A percentile compares a stretch with the other conserved stretches of the same genome.
Conservation (phyloP, 1,284 basidiomycete genomes). For the Cryptococcus wingfieldii region DNA sequence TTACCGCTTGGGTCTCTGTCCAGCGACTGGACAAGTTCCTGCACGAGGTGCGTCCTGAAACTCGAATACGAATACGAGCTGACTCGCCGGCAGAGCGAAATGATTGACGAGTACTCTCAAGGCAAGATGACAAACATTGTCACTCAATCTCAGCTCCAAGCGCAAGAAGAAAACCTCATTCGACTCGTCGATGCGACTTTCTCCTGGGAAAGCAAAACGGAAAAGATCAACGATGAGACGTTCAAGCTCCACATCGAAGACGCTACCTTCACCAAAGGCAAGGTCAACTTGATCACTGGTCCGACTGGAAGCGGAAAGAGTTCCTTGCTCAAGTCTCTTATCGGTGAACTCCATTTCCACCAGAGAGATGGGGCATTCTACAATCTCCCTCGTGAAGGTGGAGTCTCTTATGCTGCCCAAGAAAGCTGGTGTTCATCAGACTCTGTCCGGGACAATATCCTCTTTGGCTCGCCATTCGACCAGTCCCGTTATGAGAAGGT, state of each 20-base stretch:
- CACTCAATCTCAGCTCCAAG: slow-evolving; percentile 27
- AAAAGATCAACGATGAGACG: slow-evolving; percentile 7
- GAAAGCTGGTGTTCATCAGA: slow-evolving; percentile 62
- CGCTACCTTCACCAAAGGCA: slow-evolving; percentile 56
- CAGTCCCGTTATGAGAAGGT: slow-evolving; percentile 56
- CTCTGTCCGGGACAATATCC: slow-evolving; percentile 57
- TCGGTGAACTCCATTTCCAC: slow-evolving; percentile 52
- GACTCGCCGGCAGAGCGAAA: slow-evolving; percentile 50
- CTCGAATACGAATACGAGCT: background rate
- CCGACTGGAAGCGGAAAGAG: slow-evolving; percentile 52
- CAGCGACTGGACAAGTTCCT: slow-evolving; percentile 54
- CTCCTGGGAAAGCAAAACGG: slow-evolving; percentile 33
- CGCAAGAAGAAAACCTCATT: slow-evolving; percentile 34
- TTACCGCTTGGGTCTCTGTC: slow-evolving; percentile 53
- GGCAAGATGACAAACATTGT: slow-evolving; percentile 21
- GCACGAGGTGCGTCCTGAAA: slow-evolving; percentile 40
- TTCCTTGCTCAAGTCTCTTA: slow-evolving; percentile 39
- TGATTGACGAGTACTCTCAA: slow-evolving; percentile 54
- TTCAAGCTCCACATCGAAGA: slow-evolving; percentile 56
- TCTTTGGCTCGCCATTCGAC: slow-evolving; percentile 56
- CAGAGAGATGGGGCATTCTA: slow-evolving; percentile 58
- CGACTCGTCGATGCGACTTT: slow-evolving; percentile 40
- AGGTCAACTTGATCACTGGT: slow-evolving; percentile 63
- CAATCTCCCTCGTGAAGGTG: slow-evolving; percentile 62
- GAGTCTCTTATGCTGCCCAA: slow-evolving; percentile 70